These are phyloP conservation scores for Alternaria metachromatica DNA, from an alignment of 2,329 filamentous ascomycete species.

Conservation along the genomic window DNA sequence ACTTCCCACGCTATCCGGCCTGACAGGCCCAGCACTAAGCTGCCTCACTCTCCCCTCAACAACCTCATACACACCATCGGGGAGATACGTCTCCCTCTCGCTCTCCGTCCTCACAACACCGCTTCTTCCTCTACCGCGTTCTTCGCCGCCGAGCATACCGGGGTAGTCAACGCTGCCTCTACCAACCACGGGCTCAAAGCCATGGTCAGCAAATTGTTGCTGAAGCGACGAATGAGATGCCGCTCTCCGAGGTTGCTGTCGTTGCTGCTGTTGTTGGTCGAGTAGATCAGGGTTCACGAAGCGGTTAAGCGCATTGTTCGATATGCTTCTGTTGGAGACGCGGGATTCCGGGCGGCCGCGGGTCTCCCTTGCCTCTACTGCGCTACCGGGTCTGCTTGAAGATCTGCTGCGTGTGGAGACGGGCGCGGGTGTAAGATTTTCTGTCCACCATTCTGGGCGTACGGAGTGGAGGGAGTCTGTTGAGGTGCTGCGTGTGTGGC, in stretches of 20 bases:
- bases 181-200: not conserved
- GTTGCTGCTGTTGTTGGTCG: not conserved
- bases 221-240: not conserved
- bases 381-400: not conserved
- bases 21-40: not conserved
- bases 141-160: not conserved
- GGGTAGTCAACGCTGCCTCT: not conserved
- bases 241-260: not conserved
- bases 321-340: not conserved
- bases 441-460: constrained; percentile 10
- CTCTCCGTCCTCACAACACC: not conserved
- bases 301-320: constrained; percentile 2
- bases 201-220: not conserved
- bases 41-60: constrained; percentile 9
- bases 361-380: not conserved
- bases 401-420: not conserved
- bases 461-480: not conserved
- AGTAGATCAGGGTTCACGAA: not conserved
- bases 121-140: not conserved
- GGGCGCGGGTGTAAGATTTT: constrained; percentile 3
- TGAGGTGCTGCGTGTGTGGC: constrained; percentile 4
- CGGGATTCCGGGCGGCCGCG: not conserved
- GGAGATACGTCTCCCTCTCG: constrained; percentile 5
- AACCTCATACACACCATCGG: constrained; percentile 13
- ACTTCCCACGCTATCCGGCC: not conserved